phyloP scores from a whole-genome alignment of 2,329 filamentous ascomycete species.

The Talaromyces sp. region DNA sequence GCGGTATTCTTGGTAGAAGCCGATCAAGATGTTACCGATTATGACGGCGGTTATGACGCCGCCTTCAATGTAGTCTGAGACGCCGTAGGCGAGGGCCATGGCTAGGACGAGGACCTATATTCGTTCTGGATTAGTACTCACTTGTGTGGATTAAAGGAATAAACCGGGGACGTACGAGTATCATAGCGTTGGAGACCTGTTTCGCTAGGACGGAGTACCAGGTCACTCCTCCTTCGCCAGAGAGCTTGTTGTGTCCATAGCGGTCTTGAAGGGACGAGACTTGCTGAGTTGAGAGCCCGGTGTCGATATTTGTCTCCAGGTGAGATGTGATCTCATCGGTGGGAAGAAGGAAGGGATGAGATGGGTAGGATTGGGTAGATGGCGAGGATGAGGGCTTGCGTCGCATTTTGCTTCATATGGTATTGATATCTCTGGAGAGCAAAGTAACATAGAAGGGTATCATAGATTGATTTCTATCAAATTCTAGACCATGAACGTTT shows the following conservation, averaged over 20 bases:
- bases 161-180: conserved; percentile 38
- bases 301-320: conserved; percentile 46
- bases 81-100: conserved; percentile 61
- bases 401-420: conserved; percentile 1
- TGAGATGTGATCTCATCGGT: conserved; percentile 41
- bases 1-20: conserved; percentile 59
- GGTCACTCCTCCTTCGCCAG: conserved; percentile 44
- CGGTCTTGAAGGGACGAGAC: conserved; percentile 44
- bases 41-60: conserved; percentile 59
- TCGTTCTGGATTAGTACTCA: not conserved
- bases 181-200: conserved; percentile 56
- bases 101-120: conserved; percentile 68
- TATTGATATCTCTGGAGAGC: not conserved
- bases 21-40: conserved; percentile 55
- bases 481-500: not conserved
- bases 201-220: conserved; percentile 50
- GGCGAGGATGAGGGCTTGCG: not conserved
- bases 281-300: conserved; percentile 45
- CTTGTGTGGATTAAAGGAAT: not conserved
- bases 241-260: conserved; percentile 52
- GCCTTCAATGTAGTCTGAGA: conserved; percentile 56
- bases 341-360: conserved; percentile 34
- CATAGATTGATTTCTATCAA: not conserved
- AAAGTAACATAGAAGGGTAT: not conserved
- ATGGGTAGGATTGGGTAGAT: conserved; percentile 7